A percentile compares a stretch with the other conserved stretches of the same genome.
Conservation (phyloP, 2,329 filamentous ascomycete genomes). For the Stagonosporopsis tanaceti region DNA sequence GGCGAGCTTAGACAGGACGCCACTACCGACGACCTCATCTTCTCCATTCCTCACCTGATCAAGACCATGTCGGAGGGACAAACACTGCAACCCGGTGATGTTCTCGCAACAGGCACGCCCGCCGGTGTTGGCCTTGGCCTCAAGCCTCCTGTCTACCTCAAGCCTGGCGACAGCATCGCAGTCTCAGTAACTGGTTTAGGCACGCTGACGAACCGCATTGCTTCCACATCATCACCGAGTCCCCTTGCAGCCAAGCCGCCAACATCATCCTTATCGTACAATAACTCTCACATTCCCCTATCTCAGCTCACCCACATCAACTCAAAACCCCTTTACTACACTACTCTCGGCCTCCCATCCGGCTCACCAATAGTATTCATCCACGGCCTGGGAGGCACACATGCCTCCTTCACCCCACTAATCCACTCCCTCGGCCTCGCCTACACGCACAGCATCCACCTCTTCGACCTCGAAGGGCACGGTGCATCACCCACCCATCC, state of each 20-base stretch:
- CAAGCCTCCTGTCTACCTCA: slow-evolving; percentile 43
- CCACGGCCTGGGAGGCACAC: slow-evolving; percentile 63
- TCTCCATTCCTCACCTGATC: slow-evolving; percentile 56
- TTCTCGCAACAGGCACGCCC: slow-evolving; percentile 61
- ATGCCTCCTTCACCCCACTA: slow-evolving; percentile 57
- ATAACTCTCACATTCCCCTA: slow-evolving; percentile 37
- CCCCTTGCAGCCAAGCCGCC: slow-evolving; percentile 33
- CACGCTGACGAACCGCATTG: slow-evolving; percentile 43
- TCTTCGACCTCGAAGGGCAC: slow-evolving; percentile 66
- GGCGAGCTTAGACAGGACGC: slow-evolving; percentile 57
- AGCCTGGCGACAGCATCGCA: slow-evolving; percentile 34
- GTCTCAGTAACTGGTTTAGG: slow-evolving; percentile 38
- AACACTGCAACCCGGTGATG: slow-evolving; percentile 55
- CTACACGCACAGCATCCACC: slow-evolving; percentile 48
- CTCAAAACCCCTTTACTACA: slow-evolving; percentile 54
- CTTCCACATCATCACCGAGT: slow-evolving; percentile 51
- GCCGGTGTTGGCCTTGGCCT: slow-evolving; percentile 52
- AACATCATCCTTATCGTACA: neutral
- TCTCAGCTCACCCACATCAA: slow-evolving; percentile 50
- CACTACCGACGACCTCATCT: slow-evolving; percentile 57
- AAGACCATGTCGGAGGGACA: slow-evolving; percentile 57
- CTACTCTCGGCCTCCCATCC: slow-evolving; percentile 32
- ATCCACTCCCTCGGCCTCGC: slow-evolving; percentile 47
- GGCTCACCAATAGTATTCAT: slow-evolving; percentile 57
- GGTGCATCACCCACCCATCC: slow-evolving; percentile 62